Percentiles rank a stretch among this genome's conserved stretches.
Evolutionary conservation across 805 yeast genomes (phyloP).

Genomic region (Teunomyces stri): DNA sequence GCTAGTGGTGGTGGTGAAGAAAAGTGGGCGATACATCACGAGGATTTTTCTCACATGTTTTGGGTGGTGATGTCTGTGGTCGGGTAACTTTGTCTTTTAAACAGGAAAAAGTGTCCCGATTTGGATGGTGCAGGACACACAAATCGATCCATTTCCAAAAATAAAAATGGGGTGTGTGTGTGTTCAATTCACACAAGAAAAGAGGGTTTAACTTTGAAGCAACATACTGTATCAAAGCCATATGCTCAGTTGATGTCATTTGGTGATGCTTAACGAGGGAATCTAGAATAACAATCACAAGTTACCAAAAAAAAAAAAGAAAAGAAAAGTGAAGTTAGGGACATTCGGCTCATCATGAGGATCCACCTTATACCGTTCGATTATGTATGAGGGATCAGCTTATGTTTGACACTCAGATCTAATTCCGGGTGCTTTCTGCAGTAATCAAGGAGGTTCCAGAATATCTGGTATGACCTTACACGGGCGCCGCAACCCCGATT

Average conservation of each 20-base stretch:
- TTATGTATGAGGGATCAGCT: no score
- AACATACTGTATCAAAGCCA: no score
- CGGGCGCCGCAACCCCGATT: neutral
- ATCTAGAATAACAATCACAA: no score
- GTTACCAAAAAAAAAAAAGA: no score
- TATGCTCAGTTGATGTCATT: no score
- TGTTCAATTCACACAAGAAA: neutral
- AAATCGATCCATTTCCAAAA: neutral
- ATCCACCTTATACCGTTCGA: no score
- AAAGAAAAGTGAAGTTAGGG: no score
- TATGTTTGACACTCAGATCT: neutral
- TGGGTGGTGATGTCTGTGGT: slow-evolving; percentile 3
- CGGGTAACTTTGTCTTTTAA: neutral
- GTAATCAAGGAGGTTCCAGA: no score
- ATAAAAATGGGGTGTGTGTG: neutral
- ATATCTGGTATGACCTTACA: neutral
- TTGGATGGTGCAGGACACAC: neutral
- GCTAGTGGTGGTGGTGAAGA: slow-evolving; percentile 5
- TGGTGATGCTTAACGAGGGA: no score
- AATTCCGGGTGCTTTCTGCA: no score
- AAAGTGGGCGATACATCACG: slow-evolving; percentile 10
- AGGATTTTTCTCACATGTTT: slow-evolving; percentile 10
- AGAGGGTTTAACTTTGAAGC: no score
- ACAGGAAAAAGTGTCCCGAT: neutral
- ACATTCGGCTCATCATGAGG: no score